Percentiles rank a stretch among this genome's conserved stretches.
Evolutionary conservation across 768 basidiomycete species (phyloP).

Genomic region (Hemileccinum rubropunctum): DNA sequence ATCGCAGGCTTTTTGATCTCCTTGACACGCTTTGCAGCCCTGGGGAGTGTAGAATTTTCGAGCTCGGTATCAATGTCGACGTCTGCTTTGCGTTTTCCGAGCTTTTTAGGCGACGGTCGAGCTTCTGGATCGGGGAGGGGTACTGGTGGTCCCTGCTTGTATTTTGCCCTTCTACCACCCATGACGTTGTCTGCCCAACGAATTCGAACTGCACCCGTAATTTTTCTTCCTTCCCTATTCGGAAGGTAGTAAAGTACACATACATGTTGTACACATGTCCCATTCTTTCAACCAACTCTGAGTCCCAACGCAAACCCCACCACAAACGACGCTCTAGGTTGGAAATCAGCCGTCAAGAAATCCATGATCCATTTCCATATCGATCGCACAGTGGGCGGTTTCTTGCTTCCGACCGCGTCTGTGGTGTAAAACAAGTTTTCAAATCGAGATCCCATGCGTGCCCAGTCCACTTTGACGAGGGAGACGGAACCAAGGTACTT

Average conservation of each 20-base stretch:
- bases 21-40: slow-evolving; percentile 38
- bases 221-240: slow-evolving; percentile 28
- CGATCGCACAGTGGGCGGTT: slow-evolving; percentile 61
- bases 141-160: slow-evolving; percentile 74
- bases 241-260: slow-evolving; percentile 12
- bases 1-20: slow-evolving; percentile 23
- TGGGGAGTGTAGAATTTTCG: slow-evolving; percentile 27
- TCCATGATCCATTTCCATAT: slow-evolving; percentile 67
- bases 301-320: slow-evolving; percentile 82
- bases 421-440: slow-evolving; percentile 69
- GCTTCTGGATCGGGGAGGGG: slow-evolving; percentile 44
- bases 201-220: neutral
- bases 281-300: slow-evolving; percentile 59
- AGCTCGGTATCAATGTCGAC: slow-evolving; percentile 31
- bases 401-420: slow-evolving; percentile 51
- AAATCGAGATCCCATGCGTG: slow-evolving; percentile 58
- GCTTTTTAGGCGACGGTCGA: slow-evolving; percentile 47
- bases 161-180: slow-evolving; percentile 85
- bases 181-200: slow-evolving; percentile 36
- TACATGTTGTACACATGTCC: neutral
- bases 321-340: slow-evolving; percentile 83
- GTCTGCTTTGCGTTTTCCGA: slow-evolving; percentile 73
- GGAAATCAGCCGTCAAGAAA: slow-evolving; percentile 92
- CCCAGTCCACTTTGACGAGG: slow-evolving; percentile 81
- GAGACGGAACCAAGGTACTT: slow-evolving; percentile 80